Percentiles rank a stretch among this genome's conserved stretches.
phyloP scores from a whole-genome alignment of 139 green algal species.

The Chlamydomonas schloesseri region DNA sequence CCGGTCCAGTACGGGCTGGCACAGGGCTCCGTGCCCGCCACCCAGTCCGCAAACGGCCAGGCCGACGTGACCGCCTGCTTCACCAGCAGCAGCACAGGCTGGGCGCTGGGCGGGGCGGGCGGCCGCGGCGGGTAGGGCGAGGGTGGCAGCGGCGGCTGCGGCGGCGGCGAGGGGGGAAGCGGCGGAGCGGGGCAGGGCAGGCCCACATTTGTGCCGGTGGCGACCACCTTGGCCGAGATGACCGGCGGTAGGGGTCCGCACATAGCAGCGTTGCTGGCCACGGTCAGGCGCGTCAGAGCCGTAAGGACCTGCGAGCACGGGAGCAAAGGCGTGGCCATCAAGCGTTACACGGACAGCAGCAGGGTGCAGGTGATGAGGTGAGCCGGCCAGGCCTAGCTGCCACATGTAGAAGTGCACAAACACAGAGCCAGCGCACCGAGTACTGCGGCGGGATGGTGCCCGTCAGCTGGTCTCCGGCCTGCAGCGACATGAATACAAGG shows the following conservation, averaged over 20 bases:
- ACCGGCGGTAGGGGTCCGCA: neutral
- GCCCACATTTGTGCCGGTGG: neutral
- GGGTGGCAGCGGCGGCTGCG: neutral
- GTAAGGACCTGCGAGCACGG: neutral
- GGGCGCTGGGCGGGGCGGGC: neutral
- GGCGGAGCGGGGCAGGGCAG: conserved; percentile 18
- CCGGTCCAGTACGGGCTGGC: neutral
- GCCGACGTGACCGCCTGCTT: neutral
- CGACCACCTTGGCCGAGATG: neutral
- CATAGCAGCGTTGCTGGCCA: neutral
- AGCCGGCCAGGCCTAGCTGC: no score
- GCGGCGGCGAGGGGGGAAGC: neutral
- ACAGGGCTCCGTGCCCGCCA: conserved; percentile 6
- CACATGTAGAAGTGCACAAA: no score
- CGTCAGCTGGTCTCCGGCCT: neutral
- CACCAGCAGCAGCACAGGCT: neutral
- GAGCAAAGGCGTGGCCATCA: no score
- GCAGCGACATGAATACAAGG: no score
- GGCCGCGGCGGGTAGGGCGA: neutral
- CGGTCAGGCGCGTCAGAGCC: neutral
- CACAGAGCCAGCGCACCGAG: neutral
- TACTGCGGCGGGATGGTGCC: conserved; percentile 24
- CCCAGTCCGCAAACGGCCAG: neutral
- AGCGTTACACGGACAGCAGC: neutral
- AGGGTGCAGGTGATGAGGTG: no score